Evolutionary conservation across 1,139 yeast genomes (phyloP), one percentile per base, ranked within the genome.

Genomic region (Candida sp.): DNA sequence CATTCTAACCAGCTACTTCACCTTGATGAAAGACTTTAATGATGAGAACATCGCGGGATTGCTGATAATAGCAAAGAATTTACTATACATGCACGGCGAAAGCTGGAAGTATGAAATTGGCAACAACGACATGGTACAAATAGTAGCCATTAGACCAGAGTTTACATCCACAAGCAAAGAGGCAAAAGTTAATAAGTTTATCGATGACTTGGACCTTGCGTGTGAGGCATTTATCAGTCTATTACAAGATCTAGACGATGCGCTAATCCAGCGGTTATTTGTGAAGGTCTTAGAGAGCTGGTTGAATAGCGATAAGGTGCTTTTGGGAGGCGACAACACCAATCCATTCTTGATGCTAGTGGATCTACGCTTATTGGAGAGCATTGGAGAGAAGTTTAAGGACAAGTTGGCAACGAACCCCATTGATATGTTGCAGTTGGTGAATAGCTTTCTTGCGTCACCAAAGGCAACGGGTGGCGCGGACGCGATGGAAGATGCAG

Each of bases 321-420:
- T 38, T 27, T 28, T 52, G 9, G 50, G 56, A 3, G 65, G 62
- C 3, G 71, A 63, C 3, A 76, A 68, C 11, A 70, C 71, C 5
- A 77, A 81, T 54, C 89, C 92, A 5, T 78, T 86, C 51, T 60
- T 78, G 17, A 76, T 82, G 42, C 70, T 91, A 44, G 72, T 84
- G 5, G 87, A 88, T 62, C 73, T 90, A 53, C 81, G 88, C 53
- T 63, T 90, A 17, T 68, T 92, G 46, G 94, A 91, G 60, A 70
- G 72, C 22, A 67, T 90, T 42, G 83, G 86, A n/a, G 79, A 78
- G 12, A 75, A 75, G 30, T 87, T 88, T 58, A 86, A 83, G 54
- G 83, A 84, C 7, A 78, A 77, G 43, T 67, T 93, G 37, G 79
- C 90, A 8, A 80, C 80, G 35, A 82, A 88, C 3, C 88, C 96